Evolutionary conservation across 2,329 filamentous ascomycete species (phyloP), one percentile per base, ranked within the genome.

Genomic region (Aspergillus ustus): DNA sequence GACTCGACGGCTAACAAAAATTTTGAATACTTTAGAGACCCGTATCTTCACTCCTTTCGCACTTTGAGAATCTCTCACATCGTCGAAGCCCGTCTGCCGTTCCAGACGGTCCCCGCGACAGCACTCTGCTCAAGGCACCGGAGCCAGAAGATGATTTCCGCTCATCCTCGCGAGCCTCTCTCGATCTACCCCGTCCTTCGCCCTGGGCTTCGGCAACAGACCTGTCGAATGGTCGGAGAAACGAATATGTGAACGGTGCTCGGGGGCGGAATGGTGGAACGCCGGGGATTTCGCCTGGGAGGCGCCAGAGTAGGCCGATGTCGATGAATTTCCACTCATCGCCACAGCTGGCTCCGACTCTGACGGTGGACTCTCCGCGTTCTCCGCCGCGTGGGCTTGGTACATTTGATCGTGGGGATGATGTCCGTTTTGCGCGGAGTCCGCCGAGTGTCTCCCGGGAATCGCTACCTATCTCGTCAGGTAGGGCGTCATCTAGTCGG

Each of bases 241-340:
- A 59, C 51, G 68, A 66, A 7, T 68, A 63, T 45, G 57, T 58
- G 13, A 75, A 73, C 56, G 67, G 69, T 17, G 61, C 66, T n/a
- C 57, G 65, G 7, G 56, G 70, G 13, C 71, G 73, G 25, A 67
- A 70, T 48, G 64, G 68, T 29, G 74, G 70, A 20, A 79, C 77
- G 85, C 87, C 64, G 86, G 77, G 70, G 84, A 87, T 62, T 46
- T 79, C 76, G 85, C 87, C 64, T 86, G 77, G 70, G 84, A 87
- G 62, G 86, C 81, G 76, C 85, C 88, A 70, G 87, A 86, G 72
- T 57, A 72, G 79, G 46, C 80, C 78, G n/a, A 72, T 80, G 64
- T 81, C 79, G 17, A 77, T 81, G 78, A 74, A 71, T 60, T 62
- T 80, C 34, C 74, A 75, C 37, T 75, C 78, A 4, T 75, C 78